Conservation (phyloP, 768 basidiomycete genomes). For the Sistotremastrum niveocremeum region DNA sequence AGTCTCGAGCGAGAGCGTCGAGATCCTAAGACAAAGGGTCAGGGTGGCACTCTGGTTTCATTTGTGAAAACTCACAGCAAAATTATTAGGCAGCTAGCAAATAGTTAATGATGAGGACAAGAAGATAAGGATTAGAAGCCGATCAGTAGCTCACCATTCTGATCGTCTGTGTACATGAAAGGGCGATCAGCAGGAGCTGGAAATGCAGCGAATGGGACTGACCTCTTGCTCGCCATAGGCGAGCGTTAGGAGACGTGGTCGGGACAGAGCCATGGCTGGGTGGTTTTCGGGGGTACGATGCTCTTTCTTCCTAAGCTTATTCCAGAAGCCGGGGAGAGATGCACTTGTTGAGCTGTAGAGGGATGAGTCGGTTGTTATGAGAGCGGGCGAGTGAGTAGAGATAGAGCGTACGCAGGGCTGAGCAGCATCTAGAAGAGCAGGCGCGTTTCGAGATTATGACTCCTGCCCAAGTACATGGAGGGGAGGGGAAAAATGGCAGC, state of each 20-base stretch:
- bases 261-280: conserved; percentile 52
- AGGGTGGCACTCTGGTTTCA: neutral
- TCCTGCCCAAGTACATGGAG: too few species aligned
- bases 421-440: neutral
- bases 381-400: conserved; percentile 15
- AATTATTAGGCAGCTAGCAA: conserved; percentile 52
- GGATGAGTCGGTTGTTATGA: conserved; percentile 17
- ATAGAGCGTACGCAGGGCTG: conserved; percentile 18
- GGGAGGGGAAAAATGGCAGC: too few species aligned
- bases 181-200: too few species aligned
- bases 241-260: conserved; percentile 69
- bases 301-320: conserved; percentile 45
- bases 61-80: conserved; percentile 32
- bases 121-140: neutral
- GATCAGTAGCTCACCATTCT: conserved; percentile 36
- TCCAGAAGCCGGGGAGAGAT: conserved; percentile 36
- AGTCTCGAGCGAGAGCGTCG: conserved; percentile 65
- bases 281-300: conserved; percentile 29
- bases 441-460: conserved; percentile 2
- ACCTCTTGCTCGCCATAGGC: conserved; percentile 43
- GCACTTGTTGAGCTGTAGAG: conserved; percentile 45
- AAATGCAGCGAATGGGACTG: too few species aligned
- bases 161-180: conserved; percentile 56
- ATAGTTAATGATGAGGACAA: conserved; percentile 5
- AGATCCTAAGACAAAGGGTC: conserved; percentile 42